Conservation (phyloP, 495 filamentous ascomycete genomes). For the Platismatia glauca region DNA sequence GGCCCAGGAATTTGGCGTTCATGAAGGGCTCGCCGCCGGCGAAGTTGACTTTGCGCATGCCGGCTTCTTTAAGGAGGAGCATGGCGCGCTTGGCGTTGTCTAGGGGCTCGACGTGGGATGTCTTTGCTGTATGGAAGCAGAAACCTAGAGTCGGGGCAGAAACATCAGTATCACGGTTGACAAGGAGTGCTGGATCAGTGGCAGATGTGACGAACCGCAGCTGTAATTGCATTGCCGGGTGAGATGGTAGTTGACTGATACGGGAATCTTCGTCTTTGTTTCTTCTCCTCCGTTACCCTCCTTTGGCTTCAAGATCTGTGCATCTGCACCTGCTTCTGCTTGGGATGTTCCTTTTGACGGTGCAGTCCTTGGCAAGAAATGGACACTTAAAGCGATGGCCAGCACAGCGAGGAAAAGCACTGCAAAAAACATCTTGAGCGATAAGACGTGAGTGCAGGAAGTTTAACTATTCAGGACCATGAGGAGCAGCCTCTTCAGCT, state of each 20-base stretch:
- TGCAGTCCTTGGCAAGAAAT: background rate
- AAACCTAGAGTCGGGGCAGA: constrained; percentile 27
- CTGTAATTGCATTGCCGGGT: constrained; percentile 43
- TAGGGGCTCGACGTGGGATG: constrained; percentile 34
- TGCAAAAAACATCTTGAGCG: constrained; percentile 11
- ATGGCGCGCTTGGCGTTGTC: constrained; percentile 38
- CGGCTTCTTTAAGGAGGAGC: constrained; percentile 38
- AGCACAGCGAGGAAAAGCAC: constrained; percentile 9
- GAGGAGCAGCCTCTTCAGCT: background rate
- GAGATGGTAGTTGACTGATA: constrained; percentile 45
- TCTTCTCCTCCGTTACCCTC: background rate
- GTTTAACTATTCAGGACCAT: background rate
- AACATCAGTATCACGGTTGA: background rate
- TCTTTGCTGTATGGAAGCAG: constrained; percentile 49
- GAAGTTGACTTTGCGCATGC: constrained; percentile 53
- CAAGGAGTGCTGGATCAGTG: background rate
- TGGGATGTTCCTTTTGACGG: background rate
- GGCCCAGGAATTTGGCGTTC: constrained; percentile 39
- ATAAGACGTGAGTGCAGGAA: background rate
- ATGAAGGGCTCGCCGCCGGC: constrained; percentile 54
- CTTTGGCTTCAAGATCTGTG: background rate
- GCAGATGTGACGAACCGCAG: constrained; percentile 23
- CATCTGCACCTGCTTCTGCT: background rate
- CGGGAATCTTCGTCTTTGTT: constrained; percentile 16
- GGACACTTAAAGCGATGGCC: constrained; percentile 12